Percentiles rank a stretch among this genome's conserved stretches.
Conservation (phyloP, 1,139 yeast species). For the Pichia cactophila region DNA sequence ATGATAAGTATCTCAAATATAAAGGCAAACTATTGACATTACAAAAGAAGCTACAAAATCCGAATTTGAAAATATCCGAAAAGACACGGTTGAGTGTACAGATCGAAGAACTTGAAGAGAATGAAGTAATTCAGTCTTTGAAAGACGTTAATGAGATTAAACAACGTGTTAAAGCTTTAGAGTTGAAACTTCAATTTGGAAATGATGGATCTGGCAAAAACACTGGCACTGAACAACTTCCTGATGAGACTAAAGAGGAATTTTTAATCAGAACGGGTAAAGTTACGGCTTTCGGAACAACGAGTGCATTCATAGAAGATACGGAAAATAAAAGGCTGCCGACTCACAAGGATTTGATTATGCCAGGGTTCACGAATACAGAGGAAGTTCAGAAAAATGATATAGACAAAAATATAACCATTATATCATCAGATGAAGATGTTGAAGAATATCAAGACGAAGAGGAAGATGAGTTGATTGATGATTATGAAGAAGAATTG, state of each 20-base stretch:
- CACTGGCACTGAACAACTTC: constrained; percentile 29
- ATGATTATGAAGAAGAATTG: constrained; percentile 23
- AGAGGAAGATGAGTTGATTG: constrained; percentile 16
- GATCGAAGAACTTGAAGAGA: constrained; percentile 41
- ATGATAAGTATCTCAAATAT: constrained; percentile 38
- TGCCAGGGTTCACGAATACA: constrained; percentile 33
- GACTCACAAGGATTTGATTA: constrained; percentile 35
- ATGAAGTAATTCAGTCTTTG: constrained; percentile 46
- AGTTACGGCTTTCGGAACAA: constrained; percentile 86
- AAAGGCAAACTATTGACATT: constrained; percentile 15
- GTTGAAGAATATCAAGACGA: constrained; percentile 12
- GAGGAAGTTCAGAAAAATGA: constrained; percentile 7
- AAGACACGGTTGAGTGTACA: constrained; percentile 50
- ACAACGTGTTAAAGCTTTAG: constrained; percentile 37
- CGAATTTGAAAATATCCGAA: constrained; percentile 43
- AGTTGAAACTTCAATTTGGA: constrained; percentile 7
- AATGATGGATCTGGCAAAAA: not conserved
- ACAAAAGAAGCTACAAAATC: constrained; percentile 6
- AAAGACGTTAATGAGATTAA: constrained; percentile 63
- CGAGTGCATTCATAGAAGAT: constrained; percentile 43
- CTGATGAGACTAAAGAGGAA: constrained; percentile 73
- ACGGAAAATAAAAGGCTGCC: constrained; percentile 21
- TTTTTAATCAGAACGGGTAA: constrained; percentile 82
- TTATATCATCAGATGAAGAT: constrained; percentile 10
- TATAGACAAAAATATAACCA: no score